A percentile compares a stretch with the other conserved stretches of the same genome.
phyloP scores from a whole-genome alignment of 805 yeast species.

The Candida pini region DNA sequence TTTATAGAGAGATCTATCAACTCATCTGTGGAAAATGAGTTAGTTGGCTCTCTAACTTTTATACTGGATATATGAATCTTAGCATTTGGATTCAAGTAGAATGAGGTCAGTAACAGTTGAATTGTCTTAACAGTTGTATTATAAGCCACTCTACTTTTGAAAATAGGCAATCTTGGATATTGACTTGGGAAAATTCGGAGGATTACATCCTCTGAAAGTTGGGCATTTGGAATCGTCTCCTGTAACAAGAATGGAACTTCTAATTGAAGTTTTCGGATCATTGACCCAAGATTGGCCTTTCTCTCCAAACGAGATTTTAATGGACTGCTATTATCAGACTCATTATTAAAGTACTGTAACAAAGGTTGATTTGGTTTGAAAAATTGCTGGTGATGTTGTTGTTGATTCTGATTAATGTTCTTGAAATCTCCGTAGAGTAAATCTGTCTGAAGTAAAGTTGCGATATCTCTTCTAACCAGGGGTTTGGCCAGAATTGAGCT shows the following conservation, averaged over 20 bases:
- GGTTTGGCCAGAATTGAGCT: no score
- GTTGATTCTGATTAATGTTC: background rate
- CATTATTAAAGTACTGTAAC: background rate
- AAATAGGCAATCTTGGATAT: conserved; percentile 46
- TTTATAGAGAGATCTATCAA: conserved; percentile 22
- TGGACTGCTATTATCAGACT: background rate
- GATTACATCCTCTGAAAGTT: conserved; percentile 40
- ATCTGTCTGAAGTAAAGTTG: no score
- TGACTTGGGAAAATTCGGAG: conserved; percentile 55
- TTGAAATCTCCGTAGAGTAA: no score
- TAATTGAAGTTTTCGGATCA: conserved; percentile 40
- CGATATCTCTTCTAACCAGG: no score
- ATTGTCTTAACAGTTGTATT: conserved; percentile 52
- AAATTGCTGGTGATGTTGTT: background rate
- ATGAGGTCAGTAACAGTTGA: conserved; percentile 46
- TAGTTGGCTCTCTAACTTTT: conserved; percentile 26
- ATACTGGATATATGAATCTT: conserved; percentile 48
- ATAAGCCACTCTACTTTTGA: conserved; percentile 53
- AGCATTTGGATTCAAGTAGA: conserved; percentile 48
- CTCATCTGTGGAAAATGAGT: conserved; percentile 20
- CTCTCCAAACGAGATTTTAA: conserved; percentile 20
- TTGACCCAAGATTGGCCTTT: conserved; percentile 50
- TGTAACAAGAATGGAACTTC: conserved; percentile 48
- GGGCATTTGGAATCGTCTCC: conserved; percentile 36
- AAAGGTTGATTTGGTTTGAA: conserved; percentile 1